phyloP scores from a whole-genome alignment of 2,329 filamentous ascomycete species.

The Colletotrichum lini region DNA sequence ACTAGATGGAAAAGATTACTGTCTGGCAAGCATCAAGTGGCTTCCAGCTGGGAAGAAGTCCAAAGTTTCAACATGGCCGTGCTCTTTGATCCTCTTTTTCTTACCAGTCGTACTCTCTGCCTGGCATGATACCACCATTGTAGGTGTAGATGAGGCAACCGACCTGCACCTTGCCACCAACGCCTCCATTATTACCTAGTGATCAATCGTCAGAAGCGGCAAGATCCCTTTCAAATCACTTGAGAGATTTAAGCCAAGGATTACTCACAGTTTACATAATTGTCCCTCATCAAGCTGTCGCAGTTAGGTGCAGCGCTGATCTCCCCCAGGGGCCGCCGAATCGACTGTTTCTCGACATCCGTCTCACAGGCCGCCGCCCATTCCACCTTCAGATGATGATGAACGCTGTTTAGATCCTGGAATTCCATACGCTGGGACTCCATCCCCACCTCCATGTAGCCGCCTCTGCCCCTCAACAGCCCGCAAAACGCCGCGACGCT shows the following conservation, averaged over 20 bases:
- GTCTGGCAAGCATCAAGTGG: too few relatives aligned
- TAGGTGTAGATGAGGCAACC: conserved; percentile 12
- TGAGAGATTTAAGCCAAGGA: not conserved
- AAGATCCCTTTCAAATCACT: too few relatives aligned
- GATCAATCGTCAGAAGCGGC: not conserved
- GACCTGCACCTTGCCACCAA: conserved; percentile 5
- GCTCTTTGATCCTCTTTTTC: not conserved
- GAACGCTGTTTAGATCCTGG: not conserved
- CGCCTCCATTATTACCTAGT: conserved; percentile 3
- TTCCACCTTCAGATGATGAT: conserved; percentile 2
- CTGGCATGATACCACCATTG: conserved; percentile 2
- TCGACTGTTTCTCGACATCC: not conserved
- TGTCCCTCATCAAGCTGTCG: conserved; percentile 1
- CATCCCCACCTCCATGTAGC: not conserved
- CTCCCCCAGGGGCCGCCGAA: not conserved
- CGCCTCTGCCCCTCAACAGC: not conserved
- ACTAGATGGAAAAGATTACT: too few relatives aligned
- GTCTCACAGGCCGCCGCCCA: not conserved
- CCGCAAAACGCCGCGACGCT: not conserved
- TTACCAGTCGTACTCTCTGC: conserved; percentile 9
- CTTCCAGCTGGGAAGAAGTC: not conserved
- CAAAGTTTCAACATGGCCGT: not conserved
- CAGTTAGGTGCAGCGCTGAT: not conserved
- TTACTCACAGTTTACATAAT: conserved; percentile 1
- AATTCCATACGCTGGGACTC: conserved; percentile 6